phyloP scores from a whole-genome alignment of 306 rosid genomes.

The Vigna mungo region DNA sequence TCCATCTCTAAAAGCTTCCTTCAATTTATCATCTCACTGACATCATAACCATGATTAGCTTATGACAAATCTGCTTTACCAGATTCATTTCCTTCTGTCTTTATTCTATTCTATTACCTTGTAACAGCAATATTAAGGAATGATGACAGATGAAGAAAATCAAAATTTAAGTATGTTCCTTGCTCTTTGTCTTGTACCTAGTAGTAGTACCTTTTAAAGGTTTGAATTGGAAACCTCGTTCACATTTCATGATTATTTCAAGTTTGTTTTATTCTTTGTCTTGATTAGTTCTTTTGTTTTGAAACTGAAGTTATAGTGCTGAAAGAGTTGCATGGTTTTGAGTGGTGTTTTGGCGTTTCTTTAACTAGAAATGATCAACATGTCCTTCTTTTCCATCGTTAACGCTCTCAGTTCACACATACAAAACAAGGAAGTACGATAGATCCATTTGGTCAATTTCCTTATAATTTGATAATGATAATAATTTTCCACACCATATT shows the following conservation, averaged over 20 bases:
- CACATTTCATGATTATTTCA: constrained; percentile 7
- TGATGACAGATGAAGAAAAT: not conserved
- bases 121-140: not conserved
- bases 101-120: not conserved
- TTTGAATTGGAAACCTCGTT: not conserved
- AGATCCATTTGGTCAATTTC: constrained; percentile 47
- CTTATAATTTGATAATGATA: constrained; percentile 58
- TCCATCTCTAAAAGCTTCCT: constrained; percentile 44
- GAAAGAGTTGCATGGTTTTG: constrained; percentile 63
- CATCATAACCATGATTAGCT: constrained; percentile 32
- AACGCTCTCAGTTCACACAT: constrained; percentile 35
- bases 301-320: constrained; percentile 24
- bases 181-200: not conserved
- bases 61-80: constrained; percentile 29
- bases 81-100: not conserved
- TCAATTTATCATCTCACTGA: constrained; percentile 41
- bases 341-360: constrained; percentile 61
- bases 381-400: constrained; percentile 21
- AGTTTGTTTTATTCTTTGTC: not conserved
- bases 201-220: not conserved
- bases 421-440: constrained; percentile 52
- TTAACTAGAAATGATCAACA: not conserved
- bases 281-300: constrained; percentile 30
- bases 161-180: not conserved
- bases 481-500: constrained; percentile 55